phyloP scores from a whole-genome alignment of 2,329 filamentous ascomycete species.

The Colletotrichum shisoi region DNA sequence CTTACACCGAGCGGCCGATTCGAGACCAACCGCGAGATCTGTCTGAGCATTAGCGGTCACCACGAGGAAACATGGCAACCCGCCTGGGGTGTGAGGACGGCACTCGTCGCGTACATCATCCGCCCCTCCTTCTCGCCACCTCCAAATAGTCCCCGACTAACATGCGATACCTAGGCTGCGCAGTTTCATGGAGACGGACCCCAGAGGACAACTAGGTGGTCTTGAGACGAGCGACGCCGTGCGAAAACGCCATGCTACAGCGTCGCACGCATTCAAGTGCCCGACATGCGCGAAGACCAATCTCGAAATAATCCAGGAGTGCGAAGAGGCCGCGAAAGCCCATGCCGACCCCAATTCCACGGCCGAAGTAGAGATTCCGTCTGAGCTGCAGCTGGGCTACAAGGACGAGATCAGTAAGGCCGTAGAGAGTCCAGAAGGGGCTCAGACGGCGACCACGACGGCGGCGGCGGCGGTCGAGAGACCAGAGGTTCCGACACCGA shows the following conservation, averaged over 20 bases:
- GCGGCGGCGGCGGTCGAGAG: background rate
- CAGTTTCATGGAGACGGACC: conserved; percentile 92
- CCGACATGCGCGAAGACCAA: conserved; percentile 74
- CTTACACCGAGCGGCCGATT: conserved; percentile 90
- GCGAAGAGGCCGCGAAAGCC: conserved; percentile 64
- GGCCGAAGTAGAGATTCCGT: conserved; percentile 60
- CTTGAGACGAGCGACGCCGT: conserved; percentile 77
- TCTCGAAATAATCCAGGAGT: conserved; percentile 75
- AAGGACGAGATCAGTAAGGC: conserved; percentile 71
- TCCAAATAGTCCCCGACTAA: background rate
- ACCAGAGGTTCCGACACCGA: background rate
- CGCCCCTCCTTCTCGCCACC: background rate
- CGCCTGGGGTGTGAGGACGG: conserved; percentile 94
- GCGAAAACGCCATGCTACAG: conserved; percentile 72
- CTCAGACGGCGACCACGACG: background rate
- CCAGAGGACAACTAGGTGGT: conserved; percentile 87
- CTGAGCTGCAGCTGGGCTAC: conserved; percentile 72
- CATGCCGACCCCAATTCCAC: conserved; percentile 42
- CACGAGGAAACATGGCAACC: conserved; percentile 99
- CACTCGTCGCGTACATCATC: conserved; percentile 67
- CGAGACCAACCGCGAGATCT: conserved; percentile 96
- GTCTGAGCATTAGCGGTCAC: conserved; percentile 89
- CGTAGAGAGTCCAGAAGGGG: conserved; percentile 21
- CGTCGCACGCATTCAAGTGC: conserved; percentile 74
- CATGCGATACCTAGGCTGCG: conserved; percentile 60